phyloP scores from a whole-genome alignment of 768 basidiomycete species.

The Tulasnella sp. region DNA sequence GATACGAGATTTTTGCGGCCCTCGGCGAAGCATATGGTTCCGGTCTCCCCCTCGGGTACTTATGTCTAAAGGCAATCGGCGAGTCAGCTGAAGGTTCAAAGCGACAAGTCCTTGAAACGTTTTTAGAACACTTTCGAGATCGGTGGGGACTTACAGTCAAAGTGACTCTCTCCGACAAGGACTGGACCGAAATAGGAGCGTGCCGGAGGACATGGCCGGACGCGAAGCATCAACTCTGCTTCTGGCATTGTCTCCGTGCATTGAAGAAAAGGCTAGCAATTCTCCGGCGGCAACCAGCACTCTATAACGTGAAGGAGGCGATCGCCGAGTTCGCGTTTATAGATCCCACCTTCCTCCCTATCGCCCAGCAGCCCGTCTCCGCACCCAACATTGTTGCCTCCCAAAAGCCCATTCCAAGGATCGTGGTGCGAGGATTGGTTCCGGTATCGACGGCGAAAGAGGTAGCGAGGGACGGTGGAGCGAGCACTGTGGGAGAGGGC shows the following conservation, averaged over 20 bases:
- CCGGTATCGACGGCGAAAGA: not conserved
- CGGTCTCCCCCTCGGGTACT: slow-evolving; percentile 32
- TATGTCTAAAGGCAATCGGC: slow-evolving; percentile 19
- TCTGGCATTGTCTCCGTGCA: slow-evolving; percentile 39
- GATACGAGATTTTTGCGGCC: slow-evolving; percentile 38
- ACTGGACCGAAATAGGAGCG: slow-evolving; percentile 39
- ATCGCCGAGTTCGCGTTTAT: slow-evolving; percentile 34
- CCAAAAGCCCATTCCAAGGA: not conserved
- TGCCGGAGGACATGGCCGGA: slow-evolving; percentile 30
- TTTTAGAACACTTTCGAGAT: slow-evolving; percentile 33
- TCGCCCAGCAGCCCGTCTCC: slow-evolving; percentile 29
- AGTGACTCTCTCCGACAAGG: slow-evolving; percentile 38
- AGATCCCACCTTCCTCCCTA: slow-evolving; percentile 33
- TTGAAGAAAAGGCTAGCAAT: slow-evolving; percentile 36
- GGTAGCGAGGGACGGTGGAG: not conserved
- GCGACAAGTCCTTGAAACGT: slow-evolving; percentile 29
- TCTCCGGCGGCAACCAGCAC: slow-evolving; percentile 32
- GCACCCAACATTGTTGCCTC: not conserved
- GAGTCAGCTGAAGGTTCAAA: not conserved
- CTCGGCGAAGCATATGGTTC: slow-evolving; percentile 38
- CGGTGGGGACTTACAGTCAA: slow-evolving; percentile 32
- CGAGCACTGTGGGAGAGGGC: not conserved
- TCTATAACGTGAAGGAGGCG: slow-evolving; percentile 35
- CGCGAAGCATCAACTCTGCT: slow-evolving; percentile 42
- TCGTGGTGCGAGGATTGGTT: not conserved